Evolutionary conservation across 2,329 filamentous ascomycete genomes (phyloP).

Genomic region (Geosmithia flava): DNA sequence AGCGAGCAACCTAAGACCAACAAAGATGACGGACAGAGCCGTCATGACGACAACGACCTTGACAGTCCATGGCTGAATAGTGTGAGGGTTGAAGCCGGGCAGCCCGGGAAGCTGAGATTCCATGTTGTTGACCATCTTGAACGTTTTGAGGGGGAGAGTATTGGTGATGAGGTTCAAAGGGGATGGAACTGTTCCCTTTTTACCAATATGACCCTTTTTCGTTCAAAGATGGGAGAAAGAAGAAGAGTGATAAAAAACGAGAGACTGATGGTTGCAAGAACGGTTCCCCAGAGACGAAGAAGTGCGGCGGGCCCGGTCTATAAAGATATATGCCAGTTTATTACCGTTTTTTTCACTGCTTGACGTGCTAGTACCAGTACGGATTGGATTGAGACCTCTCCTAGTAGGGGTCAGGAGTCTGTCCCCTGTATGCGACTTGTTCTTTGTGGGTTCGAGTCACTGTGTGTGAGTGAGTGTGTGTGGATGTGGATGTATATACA

Average conservation of each 20-base stretch:
- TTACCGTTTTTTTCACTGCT: not conserved
- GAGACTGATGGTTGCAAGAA: not conserved
- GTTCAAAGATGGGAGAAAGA: not conserved
- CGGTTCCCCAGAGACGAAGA: too few species aligned
- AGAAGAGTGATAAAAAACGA: too few species aligned
- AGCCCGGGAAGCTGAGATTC: constrained; percentile 10
- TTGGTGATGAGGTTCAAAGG: too few species aligned
- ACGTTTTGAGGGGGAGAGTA: too few species aligned
- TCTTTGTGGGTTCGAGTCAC: too few species aligned
- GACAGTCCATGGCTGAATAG: constrained; percentile 29
- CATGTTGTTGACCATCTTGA: not conserved
- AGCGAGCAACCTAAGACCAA: constrained; percentile 26
- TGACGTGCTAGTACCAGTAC: not conserved
- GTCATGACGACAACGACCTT: constrained; percentile 27
- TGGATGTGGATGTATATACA: too few species aligned
- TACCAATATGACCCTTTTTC: not conserved
- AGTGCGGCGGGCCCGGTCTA: not conserved
- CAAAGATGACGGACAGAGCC: constrained; percentile 21
- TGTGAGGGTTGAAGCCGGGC: constrained; percentile 18
- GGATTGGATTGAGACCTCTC: not conserved
- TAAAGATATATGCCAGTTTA: not conserved
- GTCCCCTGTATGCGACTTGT: not conserved
- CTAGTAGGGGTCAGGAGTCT: not conserved
- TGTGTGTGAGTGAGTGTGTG: too few species aligned
- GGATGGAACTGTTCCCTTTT: not conserved